phyloP scores from a whole-genome alignment of 169 alveolate species.

The Babesia bigemina region DNA sequence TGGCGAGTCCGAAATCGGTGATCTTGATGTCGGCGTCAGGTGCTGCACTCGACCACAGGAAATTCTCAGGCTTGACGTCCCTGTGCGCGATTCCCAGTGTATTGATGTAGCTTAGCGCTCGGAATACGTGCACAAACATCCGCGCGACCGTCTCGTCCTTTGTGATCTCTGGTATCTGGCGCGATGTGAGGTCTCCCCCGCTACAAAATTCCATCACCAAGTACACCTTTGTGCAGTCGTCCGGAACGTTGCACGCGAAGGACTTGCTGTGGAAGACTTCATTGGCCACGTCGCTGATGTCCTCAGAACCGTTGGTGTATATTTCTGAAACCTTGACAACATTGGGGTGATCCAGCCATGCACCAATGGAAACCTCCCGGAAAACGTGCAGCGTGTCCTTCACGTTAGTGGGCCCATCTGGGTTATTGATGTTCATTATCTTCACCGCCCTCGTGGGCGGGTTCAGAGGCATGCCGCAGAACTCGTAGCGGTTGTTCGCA shows the following conservation, averaged over 20 bases:
- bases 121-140: slow-evolving; percentile 78
- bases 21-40: slow-evolving; percentile 82
- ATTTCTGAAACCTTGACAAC: slow-evolving; percentile 91
- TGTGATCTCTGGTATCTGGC: slow-evolving; percentile 33
- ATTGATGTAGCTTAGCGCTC: slow-evolving; percentile 81
- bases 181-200: slow-evolving; percentile 89
- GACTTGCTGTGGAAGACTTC: slow-evolving; percentile 32
- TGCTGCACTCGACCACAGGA: slow-evolving; percentile 68
- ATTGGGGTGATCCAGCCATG: slow-evolving; percentile 93
- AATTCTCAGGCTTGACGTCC: slow-evolving; percentile 89
- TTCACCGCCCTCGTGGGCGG: slow-evolving; percentile 67
- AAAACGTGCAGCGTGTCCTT: slow-evolving; percentile 55
- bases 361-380: slow-evolving; percentile 61
- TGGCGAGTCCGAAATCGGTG: slow-evolving; percentile 81
- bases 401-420: slow-evolving; percentile 6
- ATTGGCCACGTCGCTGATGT: slow-evolving; percentile 43
- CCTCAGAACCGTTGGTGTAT: slow-evolving; percentile 61
- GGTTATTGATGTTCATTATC: slow-evolving; percentile 53
- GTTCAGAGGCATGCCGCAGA: slow-evolving; percentile 50
- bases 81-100: slow-evolving; percentile 81
- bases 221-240: slow-evolving; percentile 78
- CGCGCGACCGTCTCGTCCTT: slow-evolving; percentile 71
- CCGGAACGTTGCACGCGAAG: slow-evolving; percentile 11
- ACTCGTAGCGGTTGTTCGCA: slow-evolving; percentile 40
- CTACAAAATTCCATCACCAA: slow-evolving; percentile 89